These are phyloP conservation scores for Cutaneotrichosporon sp. DNA, from an alignment of 1,284 basidiomycete species.

Conservation along the genomic window DNA sequence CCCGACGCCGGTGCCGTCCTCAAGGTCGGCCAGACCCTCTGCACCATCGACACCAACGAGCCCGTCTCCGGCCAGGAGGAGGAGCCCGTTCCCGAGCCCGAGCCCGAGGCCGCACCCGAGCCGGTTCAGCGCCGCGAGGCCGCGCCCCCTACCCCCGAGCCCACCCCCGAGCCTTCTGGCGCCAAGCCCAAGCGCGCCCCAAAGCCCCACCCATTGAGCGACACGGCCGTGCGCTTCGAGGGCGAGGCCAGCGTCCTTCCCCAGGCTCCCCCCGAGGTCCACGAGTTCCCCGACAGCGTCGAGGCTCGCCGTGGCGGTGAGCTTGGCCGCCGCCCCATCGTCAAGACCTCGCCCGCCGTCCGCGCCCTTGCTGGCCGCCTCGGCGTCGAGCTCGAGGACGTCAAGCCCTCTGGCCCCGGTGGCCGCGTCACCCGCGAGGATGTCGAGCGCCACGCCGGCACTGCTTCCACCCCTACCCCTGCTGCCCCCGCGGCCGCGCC, in stretches of 20 bases:
- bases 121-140: not conserved
- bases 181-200: slow-evolving; percentile 8
- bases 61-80: slow-evolving; percentile 5
- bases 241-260: slow-evolving; percentile 41
- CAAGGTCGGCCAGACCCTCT: slow-evolving; percentile 77
- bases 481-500: not conserved
- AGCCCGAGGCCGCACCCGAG: not conserved
- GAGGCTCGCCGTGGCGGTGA: slow-evolving; percentile 11
- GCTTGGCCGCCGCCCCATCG: slow-evolving; percentile 11
- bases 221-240: slow-evolving; percentile 26
- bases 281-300: slow-evolving; percentile 12
- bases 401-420: slow-evolving; percentile 57
- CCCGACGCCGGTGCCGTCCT: slow-evolving; percentile 78
- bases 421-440: slow-evolving; percentile 63
- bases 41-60: slow-evolving; percentile 60
- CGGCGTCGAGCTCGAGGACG: slow-evolving; percentile 41
- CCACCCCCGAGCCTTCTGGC: not conserved
- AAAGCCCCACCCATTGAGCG: slow-evolving; percentile 15
- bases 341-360: slow-evolving; percentile 37
- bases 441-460: slow-evolving; percentile 46
- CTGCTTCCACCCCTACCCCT: slow-evolving; percentile 1
- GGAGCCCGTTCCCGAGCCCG: not conserved
- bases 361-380: slow-evolving; percentile 34
- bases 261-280: slow-evolving; percentile 10
- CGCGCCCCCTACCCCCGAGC: not conserved